A percentile compares a stretch with the other conserved stretches of the same genome.
Conservation (phyloP, 2,329 filamentous ascomycete genomes). For the Aspergillus sp. region DNA sequence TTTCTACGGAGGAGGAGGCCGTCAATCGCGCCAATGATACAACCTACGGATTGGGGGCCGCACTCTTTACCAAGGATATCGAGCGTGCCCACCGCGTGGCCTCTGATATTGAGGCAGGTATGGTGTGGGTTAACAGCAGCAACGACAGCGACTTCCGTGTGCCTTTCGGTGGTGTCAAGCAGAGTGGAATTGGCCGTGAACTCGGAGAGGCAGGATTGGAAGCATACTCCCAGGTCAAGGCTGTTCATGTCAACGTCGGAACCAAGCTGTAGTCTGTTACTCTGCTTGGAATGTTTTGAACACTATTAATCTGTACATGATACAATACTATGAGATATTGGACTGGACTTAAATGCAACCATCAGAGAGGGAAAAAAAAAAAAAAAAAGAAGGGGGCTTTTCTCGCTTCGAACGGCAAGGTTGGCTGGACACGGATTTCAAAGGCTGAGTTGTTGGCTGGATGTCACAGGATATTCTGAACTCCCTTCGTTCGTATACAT, state of each 20-base stretch:
- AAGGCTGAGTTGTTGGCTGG: no score
- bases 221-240: slow-evolving; percentile 62
- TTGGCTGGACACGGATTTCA: no score
- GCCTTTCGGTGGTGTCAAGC: slow-evolving; percentile 64
- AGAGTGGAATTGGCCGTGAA: slow-evolving; percentile 62
- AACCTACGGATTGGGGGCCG: slow-evolving; percentile 36
- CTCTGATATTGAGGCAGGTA: slow-evolving; percentile 62
- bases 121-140: slow-evolving; percentile 69
- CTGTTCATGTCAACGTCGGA: slow-evolving; percentile 48
- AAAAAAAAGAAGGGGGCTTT: no score
- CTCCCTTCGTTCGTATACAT: no score
- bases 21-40: slow-evolving; percentile 59
- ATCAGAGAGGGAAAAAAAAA: no score
- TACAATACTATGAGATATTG: not conserved
- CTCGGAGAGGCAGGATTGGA: slow-evolving; percentile 61
- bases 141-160: slow-evolving; percentile 50
- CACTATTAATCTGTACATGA: not conserved
- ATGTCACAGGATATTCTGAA: no score
- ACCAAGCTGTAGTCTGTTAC: slow-evolving; percentile 32
- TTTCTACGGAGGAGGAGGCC: slow-evolving; percentile 61
- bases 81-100: slow-evolving; percentile 59
- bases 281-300: not conserved
- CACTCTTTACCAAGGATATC: slow-evolving; percentile 55
- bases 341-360: not conserved
- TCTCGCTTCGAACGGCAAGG: no score